Percentiles rank a stretch among this genome's conserved stretches.
Conservation (phyloP, 805 yeast species). For the Priceomyces castillae region DNA sequence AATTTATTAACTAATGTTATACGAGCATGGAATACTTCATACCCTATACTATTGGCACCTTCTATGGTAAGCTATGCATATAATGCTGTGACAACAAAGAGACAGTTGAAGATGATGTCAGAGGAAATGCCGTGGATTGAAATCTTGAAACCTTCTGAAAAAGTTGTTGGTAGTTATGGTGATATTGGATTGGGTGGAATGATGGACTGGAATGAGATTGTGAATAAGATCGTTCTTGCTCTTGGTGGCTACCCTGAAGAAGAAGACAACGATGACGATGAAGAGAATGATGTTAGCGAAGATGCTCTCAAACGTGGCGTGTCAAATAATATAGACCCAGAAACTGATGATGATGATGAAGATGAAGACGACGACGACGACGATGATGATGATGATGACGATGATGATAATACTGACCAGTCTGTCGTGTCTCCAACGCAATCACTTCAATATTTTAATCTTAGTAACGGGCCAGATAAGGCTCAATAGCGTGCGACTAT, state of each 20-base stretch:
- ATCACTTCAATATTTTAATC: slow-evolving; percentile 1
- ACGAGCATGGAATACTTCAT: slow-evolving; percentile 92
- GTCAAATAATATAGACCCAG: slow-evolving; percentile 9
- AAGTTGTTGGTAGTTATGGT: slow-evolving; percentile 88
- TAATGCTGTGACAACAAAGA: slow-evolving; percentile 82
- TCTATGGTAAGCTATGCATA: slow-evolving; percentile 94
- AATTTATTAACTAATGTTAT: slow-evolving; percentile 86
- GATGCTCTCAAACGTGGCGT: slow-evolving; percentile 34
- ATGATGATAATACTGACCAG: slow-evolving; percentile 36
- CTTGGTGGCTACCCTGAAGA: slow-evolving; percentile 54
- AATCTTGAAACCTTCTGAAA: slow-evolving; percentile 90
- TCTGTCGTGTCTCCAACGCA: slow-evolving; percentile 5
- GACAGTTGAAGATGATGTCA: slow-evolving; percentile 69
- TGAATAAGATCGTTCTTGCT: slow-evolving; percentile 74
- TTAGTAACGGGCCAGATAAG: neutral
- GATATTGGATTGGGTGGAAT: slow-evolving; percentile 99
- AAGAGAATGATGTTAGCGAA: slow-evolving; percentile 26
- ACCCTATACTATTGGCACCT: slow-evolving; percentile 89
- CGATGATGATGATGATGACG: slow-evolving; percentile 38
- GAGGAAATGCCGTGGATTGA: slow-evolving; percentile 97
- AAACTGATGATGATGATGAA: slow-evolving; percentile 21
- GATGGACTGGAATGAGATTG: slow-evolving; percentile 97
- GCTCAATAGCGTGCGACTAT: neutral
- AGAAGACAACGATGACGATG: slow-evolving; percentile 48
- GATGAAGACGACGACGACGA: slow-evolving; percentile 34